These are phyloP conservation scores for Calonectria honghensis DNA, from an alignment of 2,329 filamentous ascomycete species.

Conservation along the genomic window DNA sequence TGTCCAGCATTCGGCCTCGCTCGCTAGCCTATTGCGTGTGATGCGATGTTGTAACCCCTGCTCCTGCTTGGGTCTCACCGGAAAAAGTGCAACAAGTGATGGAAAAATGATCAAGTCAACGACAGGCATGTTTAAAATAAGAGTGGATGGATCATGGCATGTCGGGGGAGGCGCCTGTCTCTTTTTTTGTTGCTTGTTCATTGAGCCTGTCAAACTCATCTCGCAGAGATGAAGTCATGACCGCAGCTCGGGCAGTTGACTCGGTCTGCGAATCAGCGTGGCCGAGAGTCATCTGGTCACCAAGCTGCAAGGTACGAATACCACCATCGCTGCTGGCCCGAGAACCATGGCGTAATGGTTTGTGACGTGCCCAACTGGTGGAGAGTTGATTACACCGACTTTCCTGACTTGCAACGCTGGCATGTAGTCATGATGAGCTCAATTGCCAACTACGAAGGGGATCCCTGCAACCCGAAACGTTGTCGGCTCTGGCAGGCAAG, in stretches of 20 bases:
- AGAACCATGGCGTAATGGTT: slow-evolving; percentile 13
- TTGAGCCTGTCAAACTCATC: slow-evolving; percentile 1
- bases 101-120: background rate
- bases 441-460: slow-evolving; percentile 9
- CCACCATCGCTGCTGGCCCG: slow-evolving; percentile 13
- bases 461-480: slow-evolving; percentile 18
- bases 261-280: slow-evolving; percentile 29
- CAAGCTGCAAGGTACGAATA: slow-evolving; percentile 30
- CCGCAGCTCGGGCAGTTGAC: slow-evolving; percentile 1
- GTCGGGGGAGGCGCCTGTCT: background rate
- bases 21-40: slow-evolving; percentile 29
- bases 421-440: background rate
- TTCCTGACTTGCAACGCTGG: slow-evolving; percentile 9
- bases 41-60: slow-evolving; percentile 22
- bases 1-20: slow-evolving; percentile 34
- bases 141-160: slow-evolving; percentile 23
- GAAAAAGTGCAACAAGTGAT: slow-evolving; percentile 17
- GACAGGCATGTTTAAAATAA: slow-evolving; percentile 25
- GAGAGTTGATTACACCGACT: slow-evolving; percentile 32
- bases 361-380: slow-evolving; percentile 25
- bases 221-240: slow-evolving; percentile 17
- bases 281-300: slow-evolving; percentile 25
- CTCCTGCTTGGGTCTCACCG: slow-evolving; percentile 21
- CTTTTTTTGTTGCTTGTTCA: background rate
- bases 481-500: slow-evolving; percentile 12